A percentile compares a stretch with the other conserved stretches of the same genome.
Conservation (phyloP, 2,329 filamentous ascomycete species). For the Pseudonectria buxi region DNA sequence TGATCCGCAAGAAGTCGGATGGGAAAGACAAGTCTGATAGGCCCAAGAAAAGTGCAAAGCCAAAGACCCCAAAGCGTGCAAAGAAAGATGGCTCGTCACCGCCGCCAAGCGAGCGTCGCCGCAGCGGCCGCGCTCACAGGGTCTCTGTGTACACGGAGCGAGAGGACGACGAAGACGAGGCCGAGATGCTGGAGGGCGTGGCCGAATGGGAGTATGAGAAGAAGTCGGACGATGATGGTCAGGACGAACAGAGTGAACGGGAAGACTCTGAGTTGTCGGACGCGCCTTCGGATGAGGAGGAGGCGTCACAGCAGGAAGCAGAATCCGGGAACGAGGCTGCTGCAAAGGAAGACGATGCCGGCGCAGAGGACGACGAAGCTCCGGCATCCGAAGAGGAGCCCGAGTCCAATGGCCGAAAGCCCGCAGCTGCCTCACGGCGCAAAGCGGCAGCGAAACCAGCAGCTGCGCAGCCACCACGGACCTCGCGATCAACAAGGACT, state of each 20-base stretch:
- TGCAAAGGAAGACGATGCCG: conserved; percentile 18
- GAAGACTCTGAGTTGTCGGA: conserved; percentile 5
- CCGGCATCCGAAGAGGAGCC: background rate
- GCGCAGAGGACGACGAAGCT: conserved; percentile 9
- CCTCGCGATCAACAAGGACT: conserved; percentile 19
- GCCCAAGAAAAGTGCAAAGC: conserved; percentile 27
- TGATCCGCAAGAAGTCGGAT: conserved; percentile 30
- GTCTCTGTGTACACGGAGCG: conserved; percentile 48
- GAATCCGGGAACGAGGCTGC: conserved; percentile 12
- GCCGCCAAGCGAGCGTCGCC: conserved; percentile 42
- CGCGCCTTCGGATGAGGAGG: conserved; percentile 7
- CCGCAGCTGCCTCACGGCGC: conserved; percentile 12
- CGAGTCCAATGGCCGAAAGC: conserved; percentile 2
- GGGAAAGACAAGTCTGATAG: conserved; percentile 29
- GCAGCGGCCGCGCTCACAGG: conserved; percentile 46
- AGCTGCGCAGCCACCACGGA: conserved; percentile 13
- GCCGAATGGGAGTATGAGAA: conserved; percentile 51
- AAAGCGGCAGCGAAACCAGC: conserved; percentile 17
- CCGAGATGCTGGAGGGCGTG: conserved; percentile 56
- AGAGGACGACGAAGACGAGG: conserved; percentile 51
- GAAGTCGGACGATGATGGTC: conserved; percentile 24
- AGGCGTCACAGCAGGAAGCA: conserved; percentile 13
- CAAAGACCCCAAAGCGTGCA: conserved; percentile 21
- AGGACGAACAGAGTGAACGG: conserved; percentile 9
- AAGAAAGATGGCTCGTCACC: conserved; percentile 23